Evolutionary conservation across 805 yeast species (phyloP), one percentile per base, ranked within the genome.

Genomic region (Lipomyces lipofer): DNA sequence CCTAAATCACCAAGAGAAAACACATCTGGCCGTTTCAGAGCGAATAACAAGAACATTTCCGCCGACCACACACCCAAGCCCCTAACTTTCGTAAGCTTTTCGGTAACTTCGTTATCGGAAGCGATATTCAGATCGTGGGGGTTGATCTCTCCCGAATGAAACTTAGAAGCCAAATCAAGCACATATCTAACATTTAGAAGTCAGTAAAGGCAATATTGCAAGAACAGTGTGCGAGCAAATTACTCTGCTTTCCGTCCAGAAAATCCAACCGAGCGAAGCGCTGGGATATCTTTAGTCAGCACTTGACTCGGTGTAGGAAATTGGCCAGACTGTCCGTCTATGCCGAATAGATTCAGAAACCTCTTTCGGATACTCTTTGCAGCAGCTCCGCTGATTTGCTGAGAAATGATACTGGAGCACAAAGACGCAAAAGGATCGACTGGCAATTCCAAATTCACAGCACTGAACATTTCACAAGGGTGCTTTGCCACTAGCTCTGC

Each of bases 51-150:
- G 69, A 89, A 91, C 96, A 91, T 91, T 51, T 85, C 86, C 0
- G 94, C 91, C 3, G 90, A 81, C 98, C 98, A 91, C 1, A 74
- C 64, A 0, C 94, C 95, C 15, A 87, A 78, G 0, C 95, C 95
- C 64, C 86, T 85, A 58, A 86, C 72, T 24, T 67, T 67, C 0
- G 78, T 77, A 49, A 85, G 68, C 53, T 77, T 78, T 17, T 74
- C 74, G 0, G 77, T 65, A 13, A 85, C 70, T 21, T 73, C 81
- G 1, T 78, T 78, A 44, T 78, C 75, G 2, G 73, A 57, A 30
- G 70, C 70, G 0, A 59, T 52, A 2, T 54, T 39, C 56, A 83
- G 78, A 47, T 78, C 71, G 1, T 69, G 70, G 1, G 66, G 63
- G 1, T 72, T 66, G 0, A 73, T 66, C 1, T 66, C 67, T 1